Base-by-base conservation (phyloP, 1,284 basidiomycete genomes). In the Tremellales sp. region DNA sequence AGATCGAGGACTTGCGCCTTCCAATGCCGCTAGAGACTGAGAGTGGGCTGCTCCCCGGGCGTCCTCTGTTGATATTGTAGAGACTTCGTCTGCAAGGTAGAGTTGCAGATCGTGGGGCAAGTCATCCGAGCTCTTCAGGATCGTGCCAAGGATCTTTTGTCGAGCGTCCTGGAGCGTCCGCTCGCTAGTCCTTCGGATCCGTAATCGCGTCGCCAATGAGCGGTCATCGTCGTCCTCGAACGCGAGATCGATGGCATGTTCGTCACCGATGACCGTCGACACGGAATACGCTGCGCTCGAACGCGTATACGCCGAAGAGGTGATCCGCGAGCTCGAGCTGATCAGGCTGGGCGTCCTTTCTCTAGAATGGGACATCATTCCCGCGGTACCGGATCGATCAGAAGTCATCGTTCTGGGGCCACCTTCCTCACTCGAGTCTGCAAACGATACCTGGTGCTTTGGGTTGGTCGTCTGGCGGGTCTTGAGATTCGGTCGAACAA, bases 331-430 rank as follows among this genome's bases (percentile, higher is more conserved):
- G 7, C 53, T 56, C 1, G 54, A 56, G 25, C 59, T 63, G 33
- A 68, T 57, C n/a, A 71, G 43, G 45, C 64, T 68, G 1, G 69
- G 69, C 1, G 68, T 70, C 13, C 65, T 51, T 37, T 68, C 69
- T 14, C 63, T 50, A 8, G 57, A 56, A 40, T 66, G 65, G 7
- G 34, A 36, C 9, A 21, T 25, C 14, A 12, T 7, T 9, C 12
- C 7, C 7, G 22, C 22, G 7, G 37, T 6, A 25, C 21, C 19
- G 6, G 37, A 25, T 13, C 7, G 7, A 8, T 9, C 24, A 12
- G 24, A 8, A 22, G 12, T 25, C 9, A 5, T 18, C 6, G 37
- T 22, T 25, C 6, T 8, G 8, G 37, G 37, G 10, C 16, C 18
- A 47, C 25, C 31, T 51, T 16, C 37, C 24, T 39, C 37, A 39